Base-by-base conservation (phyloP, 306 rosid genomes). In the Betula pendula region DNA sequence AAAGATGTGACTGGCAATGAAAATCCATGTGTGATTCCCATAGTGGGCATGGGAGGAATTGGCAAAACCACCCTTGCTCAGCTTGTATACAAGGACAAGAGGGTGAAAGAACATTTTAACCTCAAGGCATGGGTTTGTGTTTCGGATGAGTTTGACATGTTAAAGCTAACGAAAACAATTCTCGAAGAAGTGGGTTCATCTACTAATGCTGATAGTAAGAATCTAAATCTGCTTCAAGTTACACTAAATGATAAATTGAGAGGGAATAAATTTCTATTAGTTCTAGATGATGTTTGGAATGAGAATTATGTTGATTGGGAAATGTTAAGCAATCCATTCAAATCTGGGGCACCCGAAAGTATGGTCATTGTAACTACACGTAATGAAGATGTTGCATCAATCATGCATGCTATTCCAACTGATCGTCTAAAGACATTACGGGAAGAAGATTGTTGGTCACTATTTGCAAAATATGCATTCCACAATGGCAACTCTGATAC, bases 211-310 rank as follows among this genome's bases (percentile, higher is more conserved):
- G 5, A 1, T 8, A 22, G 1, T 0, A 35, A 53, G 4, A 62
- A 79, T 20, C 51, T 38, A 3, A 19, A 38, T 7, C 0, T 5
- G 1, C 43, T 73, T 55, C 74, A 52, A 55, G 49, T 8, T 11
- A 12, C 2, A 0, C 24, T 51, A 44, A 5, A 4, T n/a, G 49
- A 71, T 0, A 22, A 47, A 20, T 47, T 81, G 15, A 25, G 0
- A 1, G 44, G 47, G 22, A 81, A 71, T 9, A 75, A 38, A 45
- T 75, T 75, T n/a, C 22, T 81, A 10, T 24, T 81, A 24, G 81
- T 81, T 42, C 65, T 81, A 27, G 81, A 81, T 70, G 81, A 75
- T 29, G 72, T 81, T 38, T 75, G 84, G 80, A 81, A 27, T 60
- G 81, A 76, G 11, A 71, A 65, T 25, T 59, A 43, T 2, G 16